Conservation (phyloP, 2,329 filamentous ascomycete genomes). For the Elsinoe necatrix region DNA sequence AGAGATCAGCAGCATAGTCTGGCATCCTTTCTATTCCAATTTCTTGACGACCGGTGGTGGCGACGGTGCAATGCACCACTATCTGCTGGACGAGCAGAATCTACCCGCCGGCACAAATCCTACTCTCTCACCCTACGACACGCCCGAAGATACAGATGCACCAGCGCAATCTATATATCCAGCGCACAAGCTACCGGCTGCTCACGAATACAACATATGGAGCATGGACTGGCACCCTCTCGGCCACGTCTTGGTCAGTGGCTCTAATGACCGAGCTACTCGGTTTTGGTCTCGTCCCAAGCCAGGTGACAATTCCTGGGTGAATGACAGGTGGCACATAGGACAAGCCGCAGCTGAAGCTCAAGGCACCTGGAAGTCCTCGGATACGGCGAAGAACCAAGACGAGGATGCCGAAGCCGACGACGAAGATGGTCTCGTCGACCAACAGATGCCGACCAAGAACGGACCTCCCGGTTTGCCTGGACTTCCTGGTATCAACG, state of each 20-base stretch:
- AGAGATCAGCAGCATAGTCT: constrained; percentile 83
- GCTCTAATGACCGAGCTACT: constrained; percentile 92
- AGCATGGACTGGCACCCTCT: constrained; percentile 96
- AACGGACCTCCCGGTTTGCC: constrained; percentile 53
- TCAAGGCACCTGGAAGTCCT: constrained; percentile 88
- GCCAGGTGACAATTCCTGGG: constrained; percentile 75
- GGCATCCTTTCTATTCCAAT: constrained; percentile 88
- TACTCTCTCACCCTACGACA: constrained; percentile 76
- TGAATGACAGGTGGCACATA: constrained; percentile 91
- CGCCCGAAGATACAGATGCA: constrained; percentile 66
- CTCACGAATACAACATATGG: constrained; percentile 95
- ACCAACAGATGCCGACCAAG: constrained; percentile 67
- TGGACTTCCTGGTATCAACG: constrained; percentile 42
- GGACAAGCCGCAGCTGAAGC: constrained; percentile 89
- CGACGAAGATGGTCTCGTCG: constrained; percentile 87
- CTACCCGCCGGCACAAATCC: constrained; percentile 63
- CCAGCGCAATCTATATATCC: constrained; percentile 87
- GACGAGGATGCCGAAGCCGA: constrained; percentile 89
- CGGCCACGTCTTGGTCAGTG: constrained; percentile 88
- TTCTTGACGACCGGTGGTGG: constrained; percentile 84
- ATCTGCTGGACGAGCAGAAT: constrained; percentile 92
- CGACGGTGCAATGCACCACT: constrained; percentile 85
- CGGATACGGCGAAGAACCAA: constrained; percentile 81
- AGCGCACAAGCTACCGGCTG: constrained; percentile 75
- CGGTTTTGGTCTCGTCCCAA: constrained; percentile 91